Evolutionary conservation across 768 basidiomycete genomes (phyloP).

Genomic region (Grammothele lineata): DNA sequence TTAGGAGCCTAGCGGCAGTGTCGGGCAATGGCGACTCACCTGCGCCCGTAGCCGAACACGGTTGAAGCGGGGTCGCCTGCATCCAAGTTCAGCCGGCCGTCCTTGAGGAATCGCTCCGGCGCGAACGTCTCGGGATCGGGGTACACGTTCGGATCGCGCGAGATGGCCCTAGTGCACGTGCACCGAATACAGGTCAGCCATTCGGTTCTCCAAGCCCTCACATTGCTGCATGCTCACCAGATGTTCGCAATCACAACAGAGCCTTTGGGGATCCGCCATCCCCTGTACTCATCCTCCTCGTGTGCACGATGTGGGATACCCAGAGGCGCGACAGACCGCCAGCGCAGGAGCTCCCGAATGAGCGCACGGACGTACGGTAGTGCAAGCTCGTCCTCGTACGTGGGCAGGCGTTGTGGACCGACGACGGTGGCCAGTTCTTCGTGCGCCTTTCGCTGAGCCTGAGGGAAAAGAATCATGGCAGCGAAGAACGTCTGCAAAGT

Average conservation of each 20-base stretch:
- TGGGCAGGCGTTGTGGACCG: conserved; percentile 24
- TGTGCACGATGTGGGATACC: conserved; percentile 21
- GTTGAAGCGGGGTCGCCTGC: conserved; percentile 12
- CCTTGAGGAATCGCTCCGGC: conserved; percentile 13
- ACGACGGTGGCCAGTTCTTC: conserved; percentile 25
- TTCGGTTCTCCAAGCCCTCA: no score
- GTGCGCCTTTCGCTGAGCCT: conserved; percentile 23
- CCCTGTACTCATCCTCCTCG: conserved; percentile 18
- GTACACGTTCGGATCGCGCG: conserved; percentile 2
- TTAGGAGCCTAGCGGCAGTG: no score
- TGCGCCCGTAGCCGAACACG: conserved; percentile 16
- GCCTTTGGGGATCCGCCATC: conserved; percentile 26
- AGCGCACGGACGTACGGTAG: conserved; percentile 25
- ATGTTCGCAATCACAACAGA: conserved; percentile 15
- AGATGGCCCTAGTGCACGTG: background rate
- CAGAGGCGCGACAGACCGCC: conserved; percentile 19
- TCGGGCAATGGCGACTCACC: no score
- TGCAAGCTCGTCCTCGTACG: conserved; percentile 15
- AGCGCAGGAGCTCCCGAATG: conserved; percentile 22
- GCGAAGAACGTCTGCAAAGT: conserved; percentile 26
- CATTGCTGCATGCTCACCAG: no score
- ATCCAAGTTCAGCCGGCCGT: conserved; percentile 10
- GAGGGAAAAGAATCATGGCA: conserved; percentile 27
- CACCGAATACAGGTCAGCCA: background rate
- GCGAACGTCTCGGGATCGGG: conserved; percentile 16